phyloP scores from a whole-genome alignment of 164 flowering plant genomes.

The Piper longum region DNA sequence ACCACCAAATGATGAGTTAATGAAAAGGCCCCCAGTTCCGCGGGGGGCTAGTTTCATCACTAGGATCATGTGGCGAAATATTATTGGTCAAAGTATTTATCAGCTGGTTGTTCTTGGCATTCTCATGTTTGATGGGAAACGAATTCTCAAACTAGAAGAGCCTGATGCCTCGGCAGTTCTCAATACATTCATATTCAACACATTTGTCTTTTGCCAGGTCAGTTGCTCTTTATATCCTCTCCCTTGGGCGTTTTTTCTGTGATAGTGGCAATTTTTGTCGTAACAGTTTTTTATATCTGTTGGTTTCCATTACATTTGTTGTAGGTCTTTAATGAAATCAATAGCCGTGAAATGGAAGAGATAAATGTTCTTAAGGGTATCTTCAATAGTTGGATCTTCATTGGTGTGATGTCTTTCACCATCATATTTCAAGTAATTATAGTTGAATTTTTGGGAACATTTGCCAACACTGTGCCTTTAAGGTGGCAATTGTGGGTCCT shows the following conservation, averaged over 20 bases:
- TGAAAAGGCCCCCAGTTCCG: constrained; percentile 54
- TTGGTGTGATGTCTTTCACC: constrained; percentile 33
- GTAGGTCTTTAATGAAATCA: constrained; percentile 79
- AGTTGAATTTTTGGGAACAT: constrained; percentile 56
- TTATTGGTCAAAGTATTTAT: constrained; percentile 63
- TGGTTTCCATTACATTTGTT: background rate
- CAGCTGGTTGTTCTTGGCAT: constrained; percentile 36
- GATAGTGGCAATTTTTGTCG: no score
- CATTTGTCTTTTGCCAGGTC: constrained; percentile 79
- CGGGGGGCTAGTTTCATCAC: constrained; percentile 41
- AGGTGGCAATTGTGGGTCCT: constrained; percentile 44
- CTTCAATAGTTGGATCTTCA: constrained; percentile 45
- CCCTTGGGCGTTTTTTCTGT: no score
- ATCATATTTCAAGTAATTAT: constrained; percentile 57
- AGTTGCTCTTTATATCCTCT: background rate
- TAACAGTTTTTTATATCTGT: no score
- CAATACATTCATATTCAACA: constrained; percentile 1
- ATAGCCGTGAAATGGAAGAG: constrained; percentile 78
- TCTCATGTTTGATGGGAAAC: constrained; percentile 20
- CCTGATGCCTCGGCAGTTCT: constrained; percentile 28
- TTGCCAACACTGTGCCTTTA: constrained; percentile 57
- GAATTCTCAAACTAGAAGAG: constrained; percentile 33
- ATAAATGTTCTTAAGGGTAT: constrained; percentile 52
- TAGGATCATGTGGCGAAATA: constrained; percentile 65
- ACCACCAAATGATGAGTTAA: constrained; percentile 47